A percentile compares a stretch with the other conserved stretches of the same genome.
These are phyloP conservation scores for Fraxinus cuspidata DNA, from an alignment of 257 asterid species.

Conservation along the genomic window DNA sequence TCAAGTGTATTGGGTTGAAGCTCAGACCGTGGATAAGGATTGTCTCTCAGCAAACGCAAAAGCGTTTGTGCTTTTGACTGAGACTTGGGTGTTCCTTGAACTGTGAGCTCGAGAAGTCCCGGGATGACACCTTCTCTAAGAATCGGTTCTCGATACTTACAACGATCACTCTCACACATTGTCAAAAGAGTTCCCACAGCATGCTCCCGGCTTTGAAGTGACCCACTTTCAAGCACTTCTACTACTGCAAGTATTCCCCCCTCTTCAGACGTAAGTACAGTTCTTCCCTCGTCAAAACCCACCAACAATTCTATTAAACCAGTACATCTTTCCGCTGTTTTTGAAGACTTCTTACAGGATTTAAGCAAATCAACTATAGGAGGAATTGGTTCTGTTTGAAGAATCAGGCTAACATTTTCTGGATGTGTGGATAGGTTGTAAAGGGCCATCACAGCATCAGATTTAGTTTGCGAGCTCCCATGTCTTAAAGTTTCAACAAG, in stretches of 20 bases:
- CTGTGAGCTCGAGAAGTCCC: constrained; percentile 93
- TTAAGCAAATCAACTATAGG: constrained; percentile 61
- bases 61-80: constrained; percentile 74
- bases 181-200: constrained; percentile 84
- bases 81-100: constrained; percentile 77
- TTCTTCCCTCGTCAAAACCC: constrained; percentile 74
- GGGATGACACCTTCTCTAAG: constrained; percentile 94
- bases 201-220: constrained; percentile 78
- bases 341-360: constrained; percentile 67
- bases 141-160: constrained; percentile 75
- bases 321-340: constrained; percentile 70
- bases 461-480: constrained; percentile 67
- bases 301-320: constrained; percentile 71
- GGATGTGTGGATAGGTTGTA: constrained; percentile 75
- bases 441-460: constrained; percentile 88
- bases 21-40: constrained; percentile 81
- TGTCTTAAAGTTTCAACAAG: constrained; percentile 57
- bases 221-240: constrained; percentile 80
- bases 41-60: constrained; percentile 66
- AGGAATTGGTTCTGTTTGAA: constrained; percentile 64
- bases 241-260: constrained; percentile 94
- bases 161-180: constrained; percentile 74
- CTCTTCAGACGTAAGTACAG: constrained; percentile 63
- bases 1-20: constrained; percentile 70
- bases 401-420: constrained; percentile 55